Evolutionary conservation across 2,329 filamentous ascomycete genomes (phyloP).

Genomic region (Nothomitra cinnamomea): DNA sequence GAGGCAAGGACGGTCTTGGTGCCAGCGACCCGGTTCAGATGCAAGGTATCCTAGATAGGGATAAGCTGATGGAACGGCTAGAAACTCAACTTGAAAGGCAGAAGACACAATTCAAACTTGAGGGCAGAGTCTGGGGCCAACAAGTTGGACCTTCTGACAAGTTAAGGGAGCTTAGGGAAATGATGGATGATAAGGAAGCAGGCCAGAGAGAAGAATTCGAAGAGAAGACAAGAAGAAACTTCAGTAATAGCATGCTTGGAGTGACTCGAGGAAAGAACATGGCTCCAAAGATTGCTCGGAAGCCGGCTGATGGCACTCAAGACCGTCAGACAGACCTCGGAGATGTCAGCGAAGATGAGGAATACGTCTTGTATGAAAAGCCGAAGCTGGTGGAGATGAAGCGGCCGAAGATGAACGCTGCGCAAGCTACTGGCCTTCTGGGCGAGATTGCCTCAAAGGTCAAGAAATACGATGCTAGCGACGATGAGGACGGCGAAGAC

Average conservation of each 20-base stretch:
- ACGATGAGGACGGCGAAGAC: conserved; percentile 41
- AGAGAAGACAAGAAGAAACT: conserved; percentile 39
- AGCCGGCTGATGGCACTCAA: conserved; percentile 5
- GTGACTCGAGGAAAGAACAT: conserved; percentile 45
- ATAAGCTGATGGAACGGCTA: conserved; percentile 79
- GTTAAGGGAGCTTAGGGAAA: conserved; percentile 75
- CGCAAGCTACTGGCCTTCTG: conserved; percentile 49
- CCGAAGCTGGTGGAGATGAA: conserved; percentile 64
- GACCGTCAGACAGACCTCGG: conserved; percentile 25
- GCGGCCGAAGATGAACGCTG: conserved; percentile 45
- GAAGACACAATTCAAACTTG: conserved; percentile 94
- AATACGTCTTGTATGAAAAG: conserved; percentile 56
- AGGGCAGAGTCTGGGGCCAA: conserved; percentile 81
- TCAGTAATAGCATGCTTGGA: conserved; percentile 58
- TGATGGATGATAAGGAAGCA: conserved; percentile 58
- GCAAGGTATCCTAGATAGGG: conserved; percentile 85
- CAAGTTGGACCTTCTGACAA: conserved; percentile 74
- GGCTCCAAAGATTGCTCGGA: conserved; percentile 25
- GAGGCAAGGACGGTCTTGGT: conserved; percentile 32
- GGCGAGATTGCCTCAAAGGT: conserved; percentile 61
- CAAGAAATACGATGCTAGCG: conserved; percentile 54
- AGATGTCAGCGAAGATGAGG: conserved; percentile 38
- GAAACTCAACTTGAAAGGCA: conserved; percentile 92
- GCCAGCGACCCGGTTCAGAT: conserved; percentile 57
- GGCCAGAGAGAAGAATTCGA: conserved; percentile 29